These are phyloP conservation scores for Nitzschia palea DNA, from an alignment of 108 stramenopile species.

Conservation along the genomic window DNA sequence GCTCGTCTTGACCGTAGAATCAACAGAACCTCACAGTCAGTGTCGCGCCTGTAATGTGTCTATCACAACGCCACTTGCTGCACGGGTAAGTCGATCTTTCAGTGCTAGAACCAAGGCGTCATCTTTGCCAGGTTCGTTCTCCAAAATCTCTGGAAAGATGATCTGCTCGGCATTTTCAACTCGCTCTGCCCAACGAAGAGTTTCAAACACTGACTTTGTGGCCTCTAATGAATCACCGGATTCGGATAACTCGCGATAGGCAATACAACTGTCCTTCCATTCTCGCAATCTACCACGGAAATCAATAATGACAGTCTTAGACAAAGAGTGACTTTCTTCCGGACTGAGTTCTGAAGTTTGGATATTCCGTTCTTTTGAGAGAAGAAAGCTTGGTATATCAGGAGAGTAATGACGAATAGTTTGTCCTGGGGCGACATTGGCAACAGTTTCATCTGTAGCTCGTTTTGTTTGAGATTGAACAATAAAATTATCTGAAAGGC, in stretches of 20 bases:
- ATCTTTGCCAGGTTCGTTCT: conserved; percentile 7
- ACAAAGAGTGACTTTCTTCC: conserved; percentile 32
- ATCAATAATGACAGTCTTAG: conserved; percentile 80
- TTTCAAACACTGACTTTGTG: conserved; percentile 75
- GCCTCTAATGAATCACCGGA: conserved; percentile 62
- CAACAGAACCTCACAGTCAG: too few species aligned
- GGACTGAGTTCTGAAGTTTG: background rate
- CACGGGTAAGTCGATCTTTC: conserved; percentile 81
- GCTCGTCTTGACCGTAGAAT: too few species aligned
- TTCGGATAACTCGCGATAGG: conserved; percentile 78
- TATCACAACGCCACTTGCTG: conserved; percentile 84
- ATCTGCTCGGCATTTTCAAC: conserved; percentile 58
- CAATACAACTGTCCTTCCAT: conserved; percentile 56
- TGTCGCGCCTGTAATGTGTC: background rate
- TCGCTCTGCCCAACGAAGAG: conserved; percentile 87
- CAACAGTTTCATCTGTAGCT: conserved; percentile 51
- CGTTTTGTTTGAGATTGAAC: conserved; percentile 33
- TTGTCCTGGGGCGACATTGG: conserved; percentile 91
- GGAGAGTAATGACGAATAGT: conserved; percentile 95
- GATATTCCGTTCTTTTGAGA: conserved; percentile 31
- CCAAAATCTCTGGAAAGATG: conserved; percentile 64
- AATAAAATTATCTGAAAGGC: conserved; percentile 38
- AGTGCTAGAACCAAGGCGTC: conserved; percentile 69
- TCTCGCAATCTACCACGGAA: conserved; percentile 59
- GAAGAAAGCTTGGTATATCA: conserved; percentile 81